A percentile compares a stretch with the other conserved stretches of the same genome.
These are phyloP conservation scores for Xylariomycetidae sp. DNA, from an alignment of 2,329 filamentous ascomycete genomes.

Conservation along the genomic window DNA sequence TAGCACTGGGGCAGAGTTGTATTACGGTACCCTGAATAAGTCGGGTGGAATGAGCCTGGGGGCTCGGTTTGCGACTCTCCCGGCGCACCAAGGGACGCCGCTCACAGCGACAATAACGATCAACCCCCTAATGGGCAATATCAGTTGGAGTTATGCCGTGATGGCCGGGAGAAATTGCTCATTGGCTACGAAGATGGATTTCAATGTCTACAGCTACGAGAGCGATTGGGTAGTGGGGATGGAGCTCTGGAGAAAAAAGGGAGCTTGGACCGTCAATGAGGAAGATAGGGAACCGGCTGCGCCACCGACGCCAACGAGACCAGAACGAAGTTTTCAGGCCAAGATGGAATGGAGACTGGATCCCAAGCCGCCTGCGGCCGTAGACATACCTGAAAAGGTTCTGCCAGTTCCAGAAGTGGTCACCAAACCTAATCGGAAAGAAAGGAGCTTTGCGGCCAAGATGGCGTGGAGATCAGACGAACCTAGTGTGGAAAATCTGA, in stretches of 20 bases:
- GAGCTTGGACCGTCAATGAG: constrained; percentile 33
- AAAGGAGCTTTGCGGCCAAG: constrained; percentile 46
- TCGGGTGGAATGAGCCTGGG: constrained; percentile 88
- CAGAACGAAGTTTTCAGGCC: constrained; percentile 46
- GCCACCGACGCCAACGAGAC: constrained; percentile 14
- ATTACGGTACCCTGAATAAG: constrained; percentile 94
- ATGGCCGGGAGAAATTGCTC: constrained; percentile 78
- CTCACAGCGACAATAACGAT: constrained; percentile 90
- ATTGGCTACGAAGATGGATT: constrained; percentile 87
- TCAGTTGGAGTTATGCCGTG: constrained; percentile 88
- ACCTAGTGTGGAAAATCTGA: no score
- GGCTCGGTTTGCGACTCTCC: constrained; percentile 82
- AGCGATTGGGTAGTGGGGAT: constrained; percentile 87
- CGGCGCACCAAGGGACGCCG: constrained; percentile 75
- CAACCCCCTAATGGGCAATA: constrained; percentile 90
- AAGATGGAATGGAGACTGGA: constrained; percentile 44
- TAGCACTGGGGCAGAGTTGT: constrained; percentile 86
- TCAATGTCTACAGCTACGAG: constrained; percentile 98
- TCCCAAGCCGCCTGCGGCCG: neutral
- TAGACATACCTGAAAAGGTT: neutral
- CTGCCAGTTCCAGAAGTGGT: neutral
- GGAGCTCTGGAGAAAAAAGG: constrained; percentile 79
- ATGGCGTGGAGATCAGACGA: constrained; percentile 33
- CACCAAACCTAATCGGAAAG: constrained; percentile 8
- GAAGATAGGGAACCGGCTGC: constrained; percentile 20